A percentile compares a stretch with the other conserved stretches of the same genome.
Evolutionary conservation across 2,329 filamentous ascomycete species (phyloP).

Genomic region (Bisporella sp.): DNA sequence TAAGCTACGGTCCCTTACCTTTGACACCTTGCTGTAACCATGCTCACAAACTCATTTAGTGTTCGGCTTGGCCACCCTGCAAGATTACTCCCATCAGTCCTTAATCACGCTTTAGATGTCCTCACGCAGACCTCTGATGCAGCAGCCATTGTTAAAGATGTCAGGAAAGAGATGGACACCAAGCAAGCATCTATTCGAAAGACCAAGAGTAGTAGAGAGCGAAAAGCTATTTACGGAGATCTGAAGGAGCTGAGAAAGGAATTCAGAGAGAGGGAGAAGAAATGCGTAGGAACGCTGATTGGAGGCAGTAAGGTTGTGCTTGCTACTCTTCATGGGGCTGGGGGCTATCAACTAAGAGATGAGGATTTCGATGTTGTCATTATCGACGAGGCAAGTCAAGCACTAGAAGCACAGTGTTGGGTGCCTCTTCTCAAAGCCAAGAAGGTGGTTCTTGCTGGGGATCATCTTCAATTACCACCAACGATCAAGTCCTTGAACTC

Average conservation of each 20-base stretch:
- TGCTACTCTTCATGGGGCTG: constrained; percentile 86
- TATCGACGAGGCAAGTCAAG: constrained; percentile 94
- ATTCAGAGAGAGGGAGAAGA: constrained; percentile 75
- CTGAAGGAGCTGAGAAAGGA: constrained; percentile 82
- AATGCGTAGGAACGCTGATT: constrained; percentile 72
- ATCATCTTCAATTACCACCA: constrained; percentile 89
- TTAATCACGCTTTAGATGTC: constrained; percentile 86
- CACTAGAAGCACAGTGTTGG: constrained; percentile 95
- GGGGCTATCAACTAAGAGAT: constrained; percentile 72
- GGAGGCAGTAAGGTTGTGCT: constrained; percentile 78
- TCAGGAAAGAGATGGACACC: constrained; percentile 85
- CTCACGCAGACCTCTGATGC: constrained; percentile 87
- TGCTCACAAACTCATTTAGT: neutral
- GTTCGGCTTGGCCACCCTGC: constrained; percentile 90
- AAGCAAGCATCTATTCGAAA: constrained; percentile 87
- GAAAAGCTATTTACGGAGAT: constrained; percentile 75
- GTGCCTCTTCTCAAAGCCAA: constrained; percentile 69
- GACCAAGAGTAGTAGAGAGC: constrained; percentile 72
- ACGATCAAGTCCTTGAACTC: constrained; percentile 78
- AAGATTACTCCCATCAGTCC: constrained; percentile 76
- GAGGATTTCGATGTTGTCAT: constrained; percentile 89
- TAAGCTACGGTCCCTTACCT: neutral
- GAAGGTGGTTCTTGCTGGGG: constrained; percentile 87
- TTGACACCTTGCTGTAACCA: no score
- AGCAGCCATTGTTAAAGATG: constrained; percentile 80